These are phyloP conservation scores for Prosopis cineraria DNA, from an alignment of 306 rosid species.

Conservation along the genomic window DNA sequence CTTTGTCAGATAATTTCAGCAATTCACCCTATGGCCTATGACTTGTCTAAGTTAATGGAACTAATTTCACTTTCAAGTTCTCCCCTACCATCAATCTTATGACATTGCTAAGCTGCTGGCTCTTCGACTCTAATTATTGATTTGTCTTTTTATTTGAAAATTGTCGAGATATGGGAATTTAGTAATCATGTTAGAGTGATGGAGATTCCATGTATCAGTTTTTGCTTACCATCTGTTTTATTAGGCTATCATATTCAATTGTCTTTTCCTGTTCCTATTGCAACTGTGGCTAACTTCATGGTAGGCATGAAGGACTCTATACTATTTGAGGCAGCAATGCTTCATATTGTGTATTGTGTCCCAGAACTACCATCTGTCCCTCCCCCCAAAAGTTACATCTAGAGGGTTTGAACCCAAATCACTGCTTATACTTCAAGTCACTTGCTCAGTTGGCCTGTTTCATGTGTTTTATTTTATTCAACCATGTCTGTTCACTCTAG, in stretches of 20 bases:
- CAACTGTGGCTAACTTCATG: constrained; percentile 7
- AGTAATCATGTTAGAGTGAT: background rate
- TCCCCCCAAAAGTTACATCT: too few relatives aligned
- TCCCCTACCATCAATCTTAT: background rate
- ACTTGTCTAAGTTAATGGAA: background rate
- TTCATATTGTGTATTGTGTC: background rate
- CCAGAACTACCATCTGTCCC: constrained; percentile 14
- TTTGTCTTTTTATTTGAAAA: constrained; percentile 8
- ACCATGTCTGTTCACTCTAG: background rate
- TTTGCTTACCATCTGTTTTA: background rate
- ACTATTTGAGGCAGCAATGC: background rate
- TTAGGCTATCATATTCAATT: background rate
- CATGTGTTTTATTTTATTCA: background rate
- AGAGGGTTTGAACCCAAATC: background rate
- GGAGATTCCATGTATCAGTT: background rate
- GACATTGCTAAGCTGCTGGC: background rate
- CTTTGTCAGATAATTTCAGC: background rate
- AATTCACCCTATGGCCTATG: background rate
- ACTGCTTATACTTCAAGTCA: background rate
- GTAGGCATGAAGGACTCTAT: background rate
- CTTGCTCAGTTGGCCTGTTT: background rate
- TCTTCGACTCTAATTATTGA: background rate
- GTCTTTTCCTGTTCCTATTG: constrained; percentile 24
- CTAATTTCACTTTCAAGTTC: background rate
- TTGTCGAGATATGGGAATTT: background rate